Base-by-base conservation (phyloP, 768 basidiomycete genomes). In the Atractiella rhizophila region DNA sequence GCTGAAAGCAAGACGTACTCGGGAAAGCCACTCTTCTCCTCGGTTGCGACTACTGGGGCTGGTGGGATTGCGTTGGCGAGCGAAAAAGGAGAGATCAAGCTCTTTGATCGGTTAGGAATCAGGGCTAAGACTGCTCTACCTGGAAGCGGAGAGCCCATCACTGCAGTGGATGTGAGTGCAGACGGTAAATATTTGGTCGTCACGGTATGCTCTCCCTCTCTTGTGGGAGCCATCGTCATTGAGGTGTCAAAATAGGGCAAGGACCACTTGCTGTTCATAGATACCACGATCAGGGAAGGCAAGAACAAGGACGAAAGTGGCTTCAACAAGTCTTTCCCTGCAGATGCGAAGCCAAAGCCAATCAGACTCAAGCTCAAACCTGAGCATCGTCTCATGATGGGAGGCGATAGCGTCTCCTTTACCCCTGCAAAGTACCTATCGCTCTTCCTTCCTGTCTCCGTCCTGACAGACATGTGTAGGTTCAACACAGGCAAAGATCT, bases 91-190 rank as follows among this genome's bases (percentile, higher is more conserved):
- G 91, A 96, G 55, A 78, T 98, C 49, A 67, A 86, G 28, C 64
- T 98, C 41, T 98, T 85, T 50, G 91, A 98, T 60, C 67, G 75
- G 35, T 76, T 98, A 49, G 91, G 91, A 32, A 98, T 96, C 68
- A 96, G 82, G 54, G 91, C 91, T 23, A 98, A 98, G 70, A 98
- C 91, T 10, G 83, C 86, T 11, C 63, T 98, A 27, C 85, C 86
- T 26, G 79, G 85, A 32, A 66, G 94, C 16, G 91, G 91, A 12
- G 85, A 91, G 60, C 80, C 88, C 33, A 94, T 98, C 52, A 59
- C 80, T 37, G 91, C 91, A 27, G 68, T 98, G 38, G 91, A 98
- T 61, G 80, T 80, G 10, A 83, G 85, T 7, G 78, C 82, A 20
- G 73, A 81, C 56, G 91, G 91, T 37, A 73, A 83, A 37, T 98